phyloP scores from a whole-genome alignment of 1,139 yeast genomes.

The Yamadazyma siamensis region DNA sequence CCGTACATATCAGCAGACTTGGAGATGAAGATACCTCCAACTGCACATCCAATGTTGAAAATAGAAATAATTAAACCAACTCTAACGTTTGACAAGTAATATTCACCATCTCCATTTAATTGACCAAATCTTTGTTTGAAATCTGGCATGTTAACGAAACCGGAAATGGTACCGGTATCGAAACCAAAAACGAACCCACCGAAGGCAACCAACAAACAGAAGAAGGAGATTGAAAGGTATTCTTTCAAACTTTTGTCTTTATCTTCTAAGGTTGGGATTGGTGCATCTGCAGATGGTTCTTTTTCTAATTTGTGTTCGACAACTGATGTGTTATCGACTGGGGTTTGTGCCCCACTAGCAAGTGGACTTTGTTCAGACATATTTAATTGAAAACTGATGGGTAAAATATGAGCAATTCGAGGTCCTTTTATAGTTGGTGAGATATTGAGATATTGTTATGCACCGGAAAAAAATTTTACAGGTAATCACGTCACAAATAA shows the following conservation, averaged over 20 bases:
- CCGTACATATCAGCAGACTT: slow-evolving; percentile 53
- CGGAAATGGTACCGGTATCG: slow-evolving; percentile 75
- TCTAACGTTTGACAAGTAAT: slow-evolving; percentile 40
- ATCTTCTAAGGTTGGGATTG: slow-evolving; percentile 5
- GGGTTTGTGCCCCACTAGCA: slow-evolving; percentile 29
- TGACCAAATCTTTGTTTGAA: slow-evolving; percentile 50
- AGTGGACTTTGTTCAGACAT: slow-evolving; percentile 11
- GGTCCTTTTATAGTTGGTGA: slow-evolving; percentile 3
- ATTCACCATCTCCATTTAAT: slow-evolving; percentile 21
- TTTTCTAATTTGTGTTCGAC: slow-evolving; percentile 25
- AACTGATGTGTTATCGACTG: slow-evolving; percentile 27
- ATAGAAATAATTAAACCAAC: slow-evolving; percentile 62
- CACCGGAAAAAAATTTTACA: slow-evolving; percentile 1
- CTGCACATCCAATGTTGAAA: slow-evolving; percentile 71
- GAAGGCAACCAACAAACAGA: slow-evolving; percentile 48
- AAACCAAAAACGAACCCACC: slow-evolving; percentile 73
- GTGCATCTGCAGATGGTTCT: slow-evolving; percentile 7
- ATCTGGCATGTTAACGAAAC: slow-evolving; percentile 56
- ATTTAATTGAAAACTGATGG: slow-evolving; percentile 1
- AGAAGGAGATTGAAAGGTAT: slow-evolving; percentile 29
- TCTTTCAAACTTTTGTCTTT: slow-evolving; percentile 25
- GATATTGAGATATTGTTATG: not conserved
- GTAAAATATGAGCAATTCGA: slow-evolving; percentile 1
- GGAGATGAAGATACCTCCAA: slow-evolving; percentile 64
- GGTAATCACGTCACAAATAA: slow-evolving; percentile 1